Base-by-base conservation (phyloP, 2,329 filamentous ascomycete genomes). In the Calonectria pseudoreteaudii region DNA sequence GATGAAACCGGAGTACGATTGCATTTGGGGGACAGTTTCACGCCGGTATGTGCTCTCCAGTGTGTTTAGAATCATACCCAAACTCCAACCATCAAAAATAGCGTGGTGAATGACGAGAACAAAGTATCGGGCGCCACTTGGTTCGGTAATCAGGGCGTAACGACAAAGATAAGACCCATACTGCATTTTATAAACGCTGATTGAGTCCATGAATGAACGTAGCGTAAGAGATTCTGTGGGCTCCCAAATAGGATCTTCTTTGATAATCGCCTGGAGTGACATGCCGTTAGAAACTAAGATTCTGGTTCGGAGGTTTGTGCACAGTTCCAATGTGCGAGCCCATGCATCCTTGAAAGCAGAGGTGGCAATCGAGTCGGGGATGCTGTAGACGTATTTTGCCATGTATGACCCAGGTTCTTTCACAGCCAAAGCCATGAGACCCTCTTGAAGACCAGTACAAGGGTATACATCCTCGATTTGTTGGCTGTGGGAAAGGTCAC, bases 361-460 rank as follows among this genome's bases (percentile, higher is more conserved):
- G 10, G 13, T 23, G 18, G 58, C 50, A 28, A 68, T 68, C 16
- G 31, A 38, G 0, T 53, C 50, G 1, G 50, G 50, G 14, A 68
- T 28, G n/a, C 49, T 26, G 16, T 68, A 68, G 9, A 68, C 66
- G 31, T 52, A 47, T 36, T 71, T 68, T 20, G 64, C 68, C 36
- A 74, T 69, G 34, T 76, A 76, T 4, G 60, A 66, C 20, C 71
- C 70, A 56, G 67, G 52, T 20, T 66, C 69, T 36, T 70, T 72
- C 13, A 65, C 53, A 18, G 72, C 65, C 47, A 74, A 53, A 11
- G 74, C 78, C 31, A 86, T 74, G 2, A 86, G 76, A 4, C 84
- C 83, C 68, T 82, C 82, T 52, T 86, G 85, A 0, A 86, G 69
- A 0, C 82, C 74, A 0, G 84, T 83, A 71, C 82, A 84, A 4